Evolutionary conservation across 1,284 basidiomycete species (phyloP).

Genomic region (Sporisorium graminicola): DNA sequence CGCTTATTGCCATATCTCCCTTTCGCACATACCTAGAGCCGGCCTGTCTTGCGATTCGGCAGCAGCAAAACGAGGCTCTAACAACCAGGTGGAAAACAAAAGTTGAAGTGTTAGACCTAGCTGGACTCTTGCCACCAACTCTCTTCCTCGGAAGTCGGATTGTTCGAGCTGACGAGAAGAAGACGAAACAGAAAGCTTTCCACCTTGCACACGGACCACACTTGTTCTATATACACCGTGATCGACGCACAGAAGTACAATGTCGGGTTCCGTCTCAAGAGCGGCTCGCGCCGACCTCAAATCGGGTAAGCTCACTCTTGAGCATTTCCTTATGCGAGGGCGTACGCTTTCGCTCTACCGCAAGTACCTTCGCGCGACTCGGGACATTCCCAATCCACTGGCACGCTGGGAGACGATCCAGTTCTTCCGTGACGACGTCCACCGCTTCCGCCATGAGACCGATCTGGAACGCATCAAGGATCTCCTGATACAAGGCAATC

Average conservation of each 20-base stretch:
- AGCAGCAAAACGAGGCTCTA: background rate
- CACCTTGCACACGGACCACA: background rate
- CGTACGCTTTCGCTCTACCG: slow-evolving; percentile 55
- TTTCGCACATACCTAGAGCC: no score
- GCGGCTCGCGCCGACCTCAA: slow-evolving; percentile 36
- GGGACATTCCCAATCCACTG: slow-evolving; percentile 58
- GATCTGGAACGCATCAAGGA: slow-evolving; percentile 48
- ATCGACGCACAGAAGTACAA: no score
- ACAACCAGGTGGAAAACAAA: background rate
- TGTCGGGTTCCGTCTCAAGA: slow-evolving; percentile 21
- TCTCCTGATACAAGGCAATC: slow-evolving; percentile 45
- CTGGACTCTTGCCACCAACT: background rate
- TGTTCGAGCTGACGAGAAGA: slow-evolving; percentile 20
- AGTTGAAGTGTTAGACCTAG: background rate
- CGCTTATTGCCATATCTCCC: background rate
- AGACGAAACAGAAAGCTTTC: background rate
- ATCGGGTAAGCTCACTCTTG: slow-evolving; percentile 50
- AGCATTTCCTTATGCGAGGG: slow-evolving; percentile 55
- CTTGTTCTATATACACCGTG: no score
- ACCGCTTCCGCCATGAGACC: slow-evolving; percentile 39
- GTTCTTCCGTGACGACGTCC: slow-evolving; percentile 51
- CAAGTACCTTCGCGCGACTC: slow-evolving; percentile 54
- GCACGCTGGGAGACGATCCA: slow-evolving; percentile 62
- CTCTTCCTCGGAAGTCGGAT: slow-evolving; percentile 18
- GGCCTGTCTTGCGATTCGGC: background rate